Evolutionary conservation across 345 rosid species (phyloP).

Genomic region (Gossypium bickii): DNA sequence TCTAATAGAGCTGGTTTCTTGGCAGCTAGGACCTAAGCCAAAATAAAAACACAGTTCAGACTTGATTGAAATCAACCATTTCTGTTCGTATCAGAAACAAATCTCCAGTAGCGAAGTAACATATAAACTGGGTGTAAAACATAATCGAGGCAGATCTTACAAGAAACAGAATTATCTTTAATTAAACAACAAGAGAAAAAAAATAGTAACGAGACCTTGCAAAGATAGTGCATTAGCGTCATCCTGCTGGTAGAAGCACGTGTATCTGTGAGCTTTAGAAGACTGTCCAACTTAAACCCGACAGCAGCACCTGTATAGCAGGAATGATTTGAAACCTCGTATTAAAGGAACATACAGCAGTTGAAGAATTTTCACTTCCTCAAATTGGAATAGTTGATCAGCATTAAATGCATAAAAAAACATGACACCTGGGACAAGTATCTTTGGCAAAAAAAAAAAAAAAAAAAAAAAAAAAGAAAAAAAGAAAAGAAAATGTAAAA

Average conservation of each 20-base stretch:
- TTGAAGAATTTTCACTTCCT: not conserved
- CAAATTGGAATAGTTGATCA: not conserved
- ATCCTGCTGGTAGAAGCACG: conserved; percentile 89
- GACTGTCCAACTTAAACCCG: conserved; percentile 98
- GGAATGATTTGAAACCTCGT: conserved; percentile 18
- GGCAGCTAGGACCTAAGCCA: conserved; percentile 66
- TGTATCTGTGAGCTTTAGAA: conserved; percentile 84
- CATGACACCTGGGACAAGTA: not conserved
- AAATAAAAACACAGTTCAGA: conserved; percentile 16
- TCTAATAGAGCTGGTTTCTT: conserved; percentile 67
- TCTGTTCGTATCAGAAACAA: not conserved
- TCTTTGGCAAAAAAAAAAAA: not conserved
- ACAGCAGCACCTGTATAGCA: conserved; percentile 80
- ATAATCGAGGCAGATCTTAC: not conserved
- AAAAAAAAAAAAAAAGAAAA: too few relatives aligned
- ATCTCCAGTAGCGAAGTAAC: not conserved
- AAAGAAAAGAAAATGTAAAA: not conserved
- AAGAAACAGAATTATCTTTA: not conserved
- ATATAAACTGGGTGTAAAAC: not conserved
- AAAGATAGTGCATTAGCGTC: conserved; percentile 98
- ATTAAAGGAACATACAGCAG: conserved; percentile 6
- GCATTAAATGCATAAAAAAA: conserved; percentile 6
- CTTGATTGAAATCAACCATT: not conserved
- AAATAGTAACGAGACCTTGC: conserved; percentile 57
- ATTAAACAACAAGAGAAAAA: not conserved